These are phyloP conservation scores for Rosa rugosa DNA, from an alignment of 306 rosid species.

Conservation along the genomic window DNA sequence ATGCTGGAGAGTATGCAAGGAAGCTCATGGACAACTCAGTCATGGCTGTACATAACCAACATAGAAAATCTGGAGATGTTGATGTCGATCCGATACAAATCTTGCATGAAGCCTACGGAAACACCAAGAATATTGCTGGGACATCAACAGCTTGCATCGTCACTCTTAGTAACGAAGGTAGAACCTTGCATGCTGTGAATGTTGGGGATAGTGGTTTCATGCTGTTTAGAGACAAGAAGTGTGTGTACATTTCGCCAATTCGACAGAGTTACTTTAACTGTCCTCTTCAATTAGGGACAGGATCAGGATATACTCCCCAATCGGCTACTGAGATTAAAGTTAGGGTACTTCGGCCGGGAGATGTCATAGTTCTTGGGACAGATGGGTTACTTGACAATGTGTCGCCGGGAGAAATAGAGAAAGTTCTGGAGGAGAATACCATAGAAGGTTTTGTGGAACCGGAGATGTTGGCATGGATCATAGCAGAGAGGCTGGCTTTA, in stretches of 20 bases:
- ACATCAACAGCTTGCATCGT: constrained; percentile 21
- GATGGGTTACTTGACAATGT: constrained; percentile 21
- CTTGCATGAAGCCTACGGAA: constrained; percentile 4
- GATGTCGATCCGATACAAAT: not conserved
- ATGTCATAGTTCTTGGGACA: constrained; percentile 19
- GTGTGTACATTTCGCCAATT: not conserved
- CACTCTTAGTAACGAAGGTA: not conserved
- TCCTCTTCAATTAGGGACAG: constrained; percentile 13
- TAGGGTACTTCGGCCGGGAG: not conserved
- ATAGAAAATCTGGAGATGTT: not conserved
- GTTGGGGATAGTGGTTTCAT: constrained; percentile 28
- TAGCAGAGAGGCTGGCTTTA: not conserved
- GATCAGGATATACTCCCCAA: not conserved
- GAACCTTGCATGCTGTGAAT: constrained; percentile 5
- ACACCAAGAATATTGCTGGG: not conserved
- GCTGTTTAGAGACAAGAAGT: constrained; percentile 14
- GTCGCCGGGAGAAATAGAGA: not conserved
- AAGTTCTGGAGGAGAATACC: not conserved
- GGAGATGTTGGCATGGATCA: not conserved
- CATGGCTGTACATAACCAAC: not conserved
- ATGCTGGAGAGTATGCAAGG: constrained; percentile 18
- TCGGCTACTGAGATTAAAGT: not conserved
- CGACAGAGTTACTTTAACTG: not conserved
- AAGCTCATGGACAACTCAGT: constrained; percentile 6
- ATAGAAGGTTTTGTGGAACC: not conserved